Percentiles rank a stretch among this genome's conserved stretches.
phyloP scores from a whole-genome alignment of 768 basidiomycete genomes.

The Candolleomyces efflorescens region DNA sequence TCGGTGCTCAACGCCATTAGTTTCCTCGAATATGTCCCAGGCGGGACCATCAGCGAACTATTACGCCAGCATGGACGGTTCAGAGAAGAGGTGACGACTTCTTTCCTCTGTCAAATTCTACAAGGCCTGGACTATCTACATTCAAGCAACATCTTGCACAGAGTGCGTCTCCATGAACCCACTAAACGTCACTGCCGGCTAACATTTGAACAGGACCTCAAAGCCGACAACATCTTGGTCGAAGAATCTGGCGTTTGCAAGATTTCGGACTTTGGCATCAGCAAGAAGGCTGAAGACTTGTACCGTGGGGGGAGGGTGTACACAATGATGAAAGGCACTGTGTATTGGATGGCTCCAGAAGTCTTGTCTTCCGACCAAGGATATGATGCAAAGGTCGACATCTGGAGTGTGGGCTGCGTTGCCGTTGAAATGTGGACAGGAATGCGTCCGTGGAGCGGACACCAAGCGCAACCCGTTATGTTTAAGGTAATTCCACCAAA shows the following conservation, averaged over 20 bases:
- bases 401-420: slow-evolving; percentile 94
- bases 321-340: slow-evolving; percentile 84
- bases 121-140: slow-evolving; percentile 87
- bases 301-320: slow-evolving; percentile 47
- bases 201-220: slow-evolving; percentile 65
- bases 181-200: not conserved
- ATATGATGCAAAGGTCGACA: slow-evolving; percentile 92
- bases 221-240: slow-evolving; percentile 97
- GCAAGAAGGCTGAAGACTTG: slow-evolving; percentile 74
- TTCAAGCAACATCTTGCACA: slow-evolving; percentile 85
- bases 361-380: slow-evolving; percentile 69
- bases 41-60: slow-evolving; percentile 91
- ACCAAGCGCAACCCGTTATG: slow-evolving; percentile 72
- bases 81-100: slow-evolving; percentile 86
- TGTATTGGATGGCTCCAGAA: slow-evolving; percentile 97
- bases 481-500: slow-evolving; percentile 53
- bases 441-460: slow-evolving; percentile 79
- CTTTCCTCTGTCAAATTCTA: slow-evolving; percentile 88
- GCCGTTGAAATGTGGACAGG: slow-evolving; percentile 96
- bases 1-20: slow-evolving; percentile 34
- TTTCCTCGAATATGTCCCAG: slow-evolving; percentile 98
- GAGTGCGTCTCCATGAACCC: slow-evolving; percentile 44
- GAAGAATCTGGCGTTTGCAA: slow-evolving; percentile 92
- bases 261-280: slow-evolving; percentile 96
- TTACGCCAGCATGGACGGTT: slow-evolving; percentile 91